Evolutionary conservation across 495 filamentous ascomycete species (phyloP).

Genomic region (Penicillium paxilli): DNA sequence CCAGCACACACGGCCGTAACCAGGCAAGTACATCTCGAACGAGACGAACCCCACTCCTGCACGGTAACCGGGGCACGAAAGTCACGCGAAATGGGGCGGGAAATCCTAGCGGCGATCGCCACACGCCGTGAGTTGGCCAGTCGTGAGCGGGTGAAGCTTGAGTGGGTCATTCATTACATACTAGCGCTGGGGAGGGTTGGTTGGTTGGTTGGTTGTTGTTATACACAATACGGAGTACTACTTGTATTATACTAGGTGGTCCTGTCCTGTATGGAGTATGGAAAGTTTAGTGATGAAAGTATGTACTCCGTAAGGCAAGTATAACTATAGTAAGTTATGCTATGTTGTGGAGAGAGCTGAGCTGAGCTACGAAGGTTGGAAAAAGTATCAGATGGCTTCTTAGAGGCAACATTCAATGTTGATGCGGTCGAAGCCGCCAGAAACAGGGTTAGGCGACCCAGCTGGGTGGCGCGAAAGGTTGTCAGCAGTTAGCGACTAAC

Average conservation of each 20-base stretch:
- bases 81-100: constrained; percentile 16
- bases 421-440: constrained; percentile 5
- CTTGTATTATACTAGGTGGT: background rate
- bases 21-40: background rate
- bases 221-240: background rate
- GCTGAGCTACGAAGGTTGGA: background rate
- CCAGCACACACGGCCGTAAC: background rate
- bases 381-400: background rate
- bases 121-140: background rate
- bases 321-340: no score
- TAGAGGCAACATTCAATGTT: background rate
- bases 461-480: constrained; percentile 6
- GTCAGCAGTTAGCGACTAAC: background rate
- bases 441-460: constrained; percentile 12
- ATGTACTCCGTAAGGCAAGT: no score
- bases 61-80: constrained; percentile 1
- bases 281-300: background rate
- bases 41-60: constrained; percentile 7
- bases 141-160: constrained; percentile 7
- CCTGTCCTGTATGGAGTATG: background rate
- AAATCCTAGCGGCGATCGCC: constrained; percentile 43
- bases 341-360: no score
- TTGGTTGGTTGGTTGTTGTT: no score
- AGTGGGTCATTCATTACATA: constrained; percentile 3
- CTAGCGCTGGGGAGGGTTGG: background rate